A percentile compares a stretch with the other conserved stretches of the same genome.
Conservation (phyloP, 2,329 filamentous ascomycete genomes). For the Aureobasidium sp. region DNA sequence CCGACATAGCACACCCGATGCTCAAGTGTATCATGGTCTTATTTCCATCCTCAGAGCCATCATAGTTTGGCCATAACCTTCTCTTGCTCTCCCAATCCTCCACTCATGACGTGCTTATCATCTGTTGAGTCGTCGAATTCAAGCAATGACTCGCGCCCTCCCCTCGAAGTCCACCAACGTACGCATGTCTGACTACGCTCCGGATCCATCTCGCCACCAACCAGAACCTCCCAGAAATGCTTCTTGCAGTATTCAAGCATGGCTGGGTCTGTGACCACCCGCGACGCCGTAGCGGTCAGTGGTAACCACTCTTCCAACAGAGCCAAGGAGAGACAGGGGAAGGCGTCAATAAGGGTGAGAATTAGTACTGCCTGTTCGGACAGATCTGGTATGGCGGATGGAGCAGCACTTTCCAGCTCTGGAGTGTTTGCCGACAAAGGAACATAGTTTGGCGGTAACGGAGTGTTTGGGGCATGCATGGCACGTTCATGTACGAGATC, state of each 20-base stretch:
- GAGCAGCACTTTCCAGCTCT: conserved; percentile 15
- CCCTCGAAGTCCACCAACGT: conserved; percentile 71
- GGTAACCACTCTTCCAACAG: conserved; percentile 75
- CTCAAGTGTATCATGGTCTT: background rate
- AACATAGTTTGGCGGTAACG: conserved; percentile 25
- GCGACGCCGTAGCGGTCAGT: conserved; percentile 58
- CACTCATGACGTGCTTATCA: conserved; percentile 42
- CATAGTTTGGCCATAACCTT: conserved; percentile 6
- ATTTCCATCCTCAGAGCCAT: background rate
- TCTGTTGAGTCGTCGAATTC: conserved; percentile 33
- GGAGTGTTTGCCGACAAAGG: background rate
- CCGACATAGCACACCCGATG: background rate
- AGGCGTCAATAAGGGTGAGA: conserved; percentile 67
- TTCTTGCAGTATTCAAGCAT: conserved; percentile 59
- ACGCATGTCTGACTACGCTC: conserved; percentile 71
- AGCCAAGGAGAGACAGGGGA: conserved; percentile 62
- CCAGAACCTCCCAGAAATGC: conserved; percentile 71
- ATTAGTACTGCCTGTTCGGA: conserved; percentile 73
- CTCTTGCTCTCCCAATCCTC: conserved; percentile 34
- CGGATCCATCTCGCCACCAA: conserved; percentile 79
- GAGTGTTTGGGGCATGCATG: conserved; percentile 41
- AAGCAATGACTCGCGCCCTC: conserved; percentile 49
- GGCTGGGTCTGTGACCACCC: conserved; percentile 49
- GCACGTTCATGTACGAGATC: conserved; percentile 67
- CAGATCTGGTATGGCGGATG: conserved; percentile 29